Percentiles rank a stretch among this genome's conserved stretches.
These are phyloP conservation scores for Diplodia scrobiculata DNA, from an alignment of 2,329 filamentous ascomycete species.

Conservation along the genomic window DNA sequence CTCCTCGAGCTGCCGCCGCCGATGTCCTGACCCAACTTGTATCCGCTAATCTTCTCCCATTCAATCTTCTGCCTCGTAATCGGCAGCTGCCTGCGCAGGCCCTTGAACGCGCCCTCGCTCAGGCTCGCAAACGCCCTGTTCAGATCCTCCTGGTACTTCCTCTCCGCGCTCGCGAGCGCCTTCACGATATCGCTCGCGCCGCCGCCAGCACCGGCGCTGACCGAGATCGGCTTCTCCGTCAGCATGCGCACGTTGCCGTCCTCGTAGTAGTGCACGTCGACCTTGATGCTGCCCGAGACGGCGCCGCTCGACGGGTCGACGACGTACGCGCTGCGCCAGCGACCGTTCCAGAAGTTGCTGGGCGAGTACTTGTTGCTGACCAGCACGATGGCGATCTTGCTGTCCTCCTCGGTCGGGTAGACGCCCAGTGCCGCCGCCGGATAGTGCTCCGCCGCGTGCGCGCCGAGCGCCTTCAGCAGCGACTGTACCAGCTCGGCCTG, in stretches of 20 bases:
- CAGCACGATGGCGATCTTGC: conserved; percentile 75
- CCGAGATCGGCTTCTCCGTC: conserved; percentile 72
- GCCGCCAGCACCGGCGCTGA: conserved; percentile 58
- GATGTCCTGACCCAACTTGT: conserved; percentile 61
- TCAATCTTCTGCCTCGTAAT: conserved; percentile 98
- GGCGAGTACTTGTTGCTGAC: conserved; percentile 97
- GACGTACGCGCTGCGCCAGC: conserved; percentile 88
- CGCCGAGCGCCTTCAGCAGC: conserved; percentile 72
- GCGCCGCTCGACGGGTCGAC: conserved; percentile 65
- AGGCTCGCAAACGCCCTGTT: conserved; percentile 86
- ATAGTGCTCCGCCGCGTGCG: conserved; percentile 87
- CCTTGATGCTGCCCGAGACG: conserved; percentile 79
- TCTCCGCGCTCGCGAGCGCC: conserved; percentile 78
- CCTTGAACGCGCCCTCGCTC: conserved; percentile 95
- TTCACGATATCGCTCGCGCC: conserved; percentile 70
- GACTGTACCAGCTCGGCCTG: conserved; percentile 82
- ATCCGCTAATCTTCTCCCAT: conserved; percentile 97
- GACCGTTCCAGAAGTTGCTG: conserved; percentile 98
- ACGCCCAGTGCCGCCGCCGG: conserved; percentile 77
- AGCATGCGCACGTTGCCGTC: conserved; percentile 94
- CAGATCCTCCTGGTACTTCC: conserved; percentile 93
- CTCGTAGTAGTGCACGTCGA: conserved; percentile 99
- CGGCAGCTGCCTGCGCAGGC: conserved; percentile 84
- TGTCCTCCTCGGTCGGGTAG: conserved; percentile 74
- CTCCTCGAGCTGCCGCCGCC: conserved; percentile 47